Evolutionary conservation across 179 eudicot species (phyloP).

Genomic region (Nepenthes alata): DNA sequence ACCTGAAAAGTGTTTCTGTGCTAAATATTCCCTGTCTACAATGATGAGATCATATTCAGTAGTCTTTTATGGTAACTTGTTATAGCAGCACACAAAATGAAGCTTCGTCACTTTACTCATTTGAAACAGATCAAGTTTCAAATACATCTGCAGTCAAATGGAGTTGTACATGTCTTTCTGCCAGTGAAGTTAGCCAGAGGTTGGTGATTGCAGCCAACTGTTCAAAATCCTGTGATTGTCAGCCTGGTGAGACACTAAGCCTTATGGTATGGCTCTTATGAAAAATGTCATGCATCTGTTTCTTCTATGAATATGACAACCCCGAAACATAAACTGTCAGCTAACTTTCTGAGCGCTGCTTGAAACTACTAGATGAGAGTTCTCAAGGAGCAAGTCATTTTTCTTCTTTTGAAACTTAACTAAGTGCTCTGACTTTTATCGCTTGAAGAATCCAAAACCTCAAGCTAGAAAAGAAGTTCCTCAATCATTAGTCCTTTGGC

Average conservation of each 20-base stretch:
- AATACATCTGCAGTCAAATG: conserved; percentile 35
- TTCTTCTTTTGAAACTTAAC: not conserved
- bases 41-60: not conserved
- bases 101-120: conserved; percentile 1
- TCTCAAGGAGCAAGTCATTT: not conserved
- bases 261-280: not conserved
- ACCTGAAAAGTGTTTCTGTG: not conserved
- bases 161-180: conserved; percentile 61
- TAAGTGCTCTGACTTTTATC: not conserved
- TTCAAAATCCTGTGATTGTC: conserved; percentile 69
- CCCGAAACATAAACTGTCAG: not conserved
- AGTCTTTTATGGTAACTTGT: not conserved
- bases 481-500: too few species aligned
- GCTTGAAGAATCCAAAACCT: not conserved
- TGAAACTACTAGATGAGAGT: not conserved
- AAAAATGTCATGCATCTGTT: too few species aligned
- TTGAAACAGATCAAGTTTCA: conserved; percentile 33
- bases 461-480: not conserved
- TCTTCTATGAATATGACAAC: not conserved
- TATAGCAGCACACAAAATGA: not conserved
- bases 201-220: conserved; percentile 38
- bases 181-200: conserved; percentile 25
- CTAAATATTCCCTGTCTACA: too few species aligned
- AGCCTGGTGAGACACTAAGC: conserved; percentile 35
- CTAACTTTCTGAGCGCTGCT: not conserved